Conservation (phyloP, 2,329 filamentous ascomycete genomes). For the Talaromyces marneffei region DNA sequence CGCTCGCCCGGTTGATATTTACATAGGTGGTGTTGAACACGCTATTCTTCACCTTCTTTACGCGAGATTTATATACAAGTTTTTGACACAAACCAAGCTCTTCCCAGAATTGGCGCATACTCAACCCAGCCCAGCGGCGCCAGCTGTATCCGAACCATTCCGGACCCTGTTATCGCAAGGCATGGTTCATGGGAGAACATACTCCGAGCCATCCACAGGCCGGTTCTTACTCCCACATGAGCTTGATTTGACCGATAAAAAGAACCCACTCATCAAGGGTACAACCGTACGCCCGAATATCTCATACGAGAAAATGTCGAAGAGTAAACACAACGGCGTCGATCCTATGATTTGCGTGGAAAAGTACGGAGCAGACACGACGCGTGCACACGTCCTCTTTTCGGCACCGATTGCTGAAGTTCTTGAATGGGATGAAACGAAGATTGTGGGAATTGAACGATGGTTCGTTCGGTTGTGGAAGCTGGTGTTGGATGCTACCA, state of each 20-base stretch:
- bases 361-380: slow-evolving; percentile 75
- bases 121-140: slow-evolving; percentile 25
- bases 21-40: slow-evolving; percentile 84
- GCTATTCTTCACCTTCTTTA: slow-evolving; percentile 87
- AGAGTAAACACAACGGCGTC: slow-evolving; percentile 88
- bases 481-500: slow-evolving; percentile 42
- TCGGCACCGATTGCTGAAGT: slow-evolving; percentile 78
- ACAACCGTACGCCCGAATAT: slow-evolving; percentile 56
- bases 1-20: slow-evolving; percentile 73
- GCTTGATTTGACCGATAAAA: slow-evolving; percentile 56
- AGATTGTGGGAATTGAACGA: slow-evolving; percentile 73
- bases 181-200: slow-evolving; percentile 89
- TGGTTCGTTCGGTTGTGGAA: slow-evolving; percentile 69
- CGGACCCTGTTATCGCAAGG: slow-evolving; percentile 77
- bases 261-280: slow-evolving; percentile 55
- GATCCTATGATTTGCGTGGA: slow-evolving; percentile 68
- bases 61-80: slow-evolving; percentile 85
- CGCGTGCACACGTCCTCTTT: slow-evolving; percentile 81
- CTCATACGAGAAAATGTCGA: slow-evolving; percentile 88
- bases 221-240: slow-evolving; percentile 72
- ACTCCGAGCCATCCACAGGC: slow-evolving; percentile 65
- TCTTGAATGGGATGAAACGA: slow-evolving; percentile 79
- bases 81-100: slow-evolving; percentile 54
- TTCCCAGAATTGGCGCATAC: slow-evolving; percentile 34
- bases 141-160: slow-evolving; percentile 64